Conservation (phyloP, 75 land plant species). For the Cunninghamia lanceolata region DNA sequence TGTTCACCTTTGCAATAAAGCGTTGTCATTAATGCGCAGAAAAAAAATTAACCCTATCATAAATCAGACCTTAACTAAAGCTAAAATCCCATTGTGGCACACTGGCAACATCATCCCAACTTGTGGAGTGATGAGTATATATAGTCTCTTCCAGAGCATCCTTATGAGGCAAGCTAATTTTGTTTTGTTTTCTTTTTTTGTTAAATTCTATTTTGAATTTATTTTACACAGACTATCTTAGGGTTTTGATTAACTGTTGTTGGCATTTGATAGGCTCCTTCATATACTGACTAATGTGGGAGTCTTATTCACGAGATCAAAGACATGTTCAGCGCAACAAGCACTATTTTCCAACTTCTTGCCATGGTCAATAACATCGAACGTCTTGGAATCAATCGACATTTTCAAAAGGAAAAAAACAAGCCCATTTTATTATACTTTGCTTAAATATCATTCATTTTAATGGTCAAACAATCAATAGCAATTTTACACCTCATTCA, state of each 20-base stretch:
- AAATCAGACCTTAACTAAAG: not conserved
- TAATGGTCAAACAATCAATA: too few species aligned
- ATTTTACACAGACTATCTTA: too few species aligned
- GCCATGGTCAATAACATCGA: slow-evolving; percentile 50
- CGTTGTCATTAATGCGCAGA: not conserved
- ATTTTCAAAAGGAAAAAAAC: slow-evolving; percentile 16
- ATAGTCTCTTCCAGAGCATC: not conserved
- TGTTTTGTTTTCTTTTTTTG: too few species aligned
- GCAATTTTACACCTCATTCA: too few species aligned
- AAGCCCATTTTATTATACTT: slow-evolving; percentile 20
- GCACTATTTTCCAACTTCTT: slow-evolving; percentile 52
- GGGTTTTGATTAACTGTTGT: too few species aligned
- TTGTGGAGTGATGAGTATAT: not conserved
- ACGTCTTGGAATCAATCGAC: slow-evolving; percentile 31
- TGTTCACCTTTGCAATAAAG: not conserved
- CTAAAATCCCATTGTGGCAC: not conserved
- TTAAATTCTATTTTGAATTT: too few species aligned
- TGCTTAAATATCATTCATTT: too few species aligned
- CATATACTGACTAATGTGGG: too few species aligned
- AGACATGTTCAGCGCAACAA: slow-evolving; percentile 26
- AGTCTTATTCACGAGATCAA: not conserved
- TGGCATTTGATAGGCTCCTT: too few species aligned
- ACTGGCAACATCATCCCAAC: not conserved
- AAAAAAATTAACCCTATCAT: not conserved
- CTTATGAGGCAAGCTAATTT: too few species aligned